phyloP scores from a whole-genome alignment of 768 basidiomycete genomes.

The Psilocybe sp. region DNA sequence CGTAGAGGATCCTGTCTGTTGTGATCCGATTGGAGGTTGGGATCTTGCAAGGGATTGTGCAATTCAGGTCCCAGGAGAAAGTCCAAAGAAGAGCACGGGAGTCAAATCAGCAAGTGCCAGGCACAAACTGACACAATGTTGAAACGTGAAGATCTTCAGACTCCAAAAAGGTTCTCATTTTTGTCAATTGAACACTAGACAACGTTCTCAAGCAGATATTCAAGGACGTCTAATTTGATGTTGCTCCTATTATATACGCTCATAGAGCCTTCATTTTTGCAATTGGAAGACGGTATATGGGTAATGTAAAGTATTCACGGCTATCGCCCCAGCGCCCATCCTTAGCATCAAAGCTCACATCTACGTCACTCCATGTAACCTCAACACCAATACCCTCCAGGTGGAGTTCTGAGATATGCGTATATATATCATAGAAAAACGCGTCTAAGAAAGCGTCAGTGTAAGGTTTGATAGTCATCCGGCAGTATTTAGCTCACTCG shows the following conservation, averaged over 20 bases:
- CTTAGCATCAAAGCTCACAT: constrained; percentile 48
- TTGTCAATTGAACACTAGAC: too few species aligned
- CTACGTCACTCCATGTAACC: constrained; percentile 80
- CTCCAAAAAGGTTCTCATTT: too few species aligned
- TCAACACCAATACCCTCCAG: constrained; percentile 78
- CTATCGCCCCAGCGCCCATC: constrained; percentile 74
- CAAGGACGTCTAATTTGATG: too few species aligned
- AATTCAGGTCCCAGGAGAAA: too few species aligned
- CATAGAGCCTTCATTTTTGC: constrained; percentile 27
- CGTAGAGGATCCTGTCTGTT: not conserved
- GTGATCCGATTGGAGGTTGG: too few species aligned
- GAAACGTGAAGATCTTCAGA: too few species aligned
- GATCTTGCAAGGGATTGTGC: too few species aligned
- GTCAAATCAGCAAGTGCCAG: too few species aligned
- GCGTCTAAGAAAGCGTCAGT: constrained; percentile 51
- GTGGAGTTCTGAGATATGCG: constrained; percentile 80
- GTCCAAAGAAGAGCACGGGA: too few species aligned
- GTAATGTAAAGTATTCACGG: constrained; percentile 72
- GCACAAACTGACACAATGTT: too few species aligned
- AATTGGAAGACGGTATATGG: constrained; percentile 70
- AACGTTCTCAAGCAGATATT: too few species aligned
- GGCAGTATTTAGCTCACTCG: constrained; percentile 51
- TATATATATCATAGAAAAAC: constrained; percentile 90
- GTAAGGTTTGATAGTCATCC: constrained; percentile 3
- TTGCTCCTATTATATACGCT: too few species aligned